These are phyloP conservation scores for Trypanosoma lewisi DNA, from an alignment of 208 protist genomes.

Conservation along the genomic window DNA sequence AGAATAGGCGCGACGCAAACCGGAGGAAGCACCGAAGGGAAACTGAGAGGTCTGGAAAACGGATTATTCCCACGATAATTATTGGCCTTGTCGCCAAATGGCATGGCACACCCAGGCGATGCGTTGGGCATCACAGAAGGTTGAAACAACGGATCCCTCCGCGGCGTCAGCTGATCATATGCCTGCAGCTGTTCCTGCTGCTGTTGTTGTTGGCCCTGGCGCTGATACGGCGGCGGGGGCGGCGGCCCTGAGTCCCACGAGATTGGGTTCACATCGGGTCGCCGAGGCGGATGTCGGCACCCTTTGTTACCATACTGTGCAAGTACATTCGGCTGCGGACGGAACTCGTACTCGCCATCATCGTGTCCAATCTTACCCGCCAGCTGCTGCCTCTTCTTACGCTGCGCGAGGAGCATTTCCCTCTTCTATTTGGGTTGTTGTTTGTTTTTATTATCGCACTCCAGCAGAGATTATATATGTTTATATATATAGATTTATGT, in stretches of 20 bases:
- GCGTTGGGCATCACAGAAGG: not conserved
- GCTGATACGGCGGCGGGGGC: conserved; percentile 16
- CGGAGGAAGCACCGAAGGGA: conserved; percentile 11
- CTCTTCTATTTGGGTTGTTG: not conserved
- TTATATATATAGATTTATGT: conserved; percentile 19
- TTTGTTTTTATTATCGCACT: too few species aligned
- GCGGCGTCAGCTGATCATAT: not conserved
- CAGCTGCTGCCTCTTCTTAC: conserved; percentile 58
- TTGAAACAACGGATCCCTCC: not conserved
- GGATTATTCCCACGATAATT: not conserved
- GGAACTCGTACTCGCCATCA: conserved; percentile 70
- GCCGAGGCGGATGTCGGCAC: not conserved
- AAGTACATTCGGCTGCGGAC: conserved; percentile 26
- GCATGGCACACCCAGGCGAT: not conserved
- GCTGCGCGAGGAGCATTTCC: conserved; percentile 46
- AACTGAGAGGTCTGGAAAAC: not conserved
- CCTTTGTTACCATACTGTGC: not conserved
- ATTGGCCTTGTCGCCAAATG: not conserved
- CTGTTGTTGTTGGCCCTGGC: conserved; percentile 13
- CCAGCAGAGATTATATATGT: too few species aligned
- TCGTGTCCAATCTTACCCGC: conserved; percentile 84
- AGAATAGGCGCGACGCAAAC: not conserved
- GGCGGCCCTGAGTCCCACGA: not conserved
- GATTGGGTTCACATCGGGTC: conserved; percentile 1
- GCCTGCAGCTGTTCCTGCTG: conserved; percentile 11